Percentiles rank a stretch among this genome's conserved stretches.
Evolutionary conservation across 1,284 basidiomycete genomes (phyloP).

Genomic region (Sporisorium iseilematis-ciliati): DNA sequence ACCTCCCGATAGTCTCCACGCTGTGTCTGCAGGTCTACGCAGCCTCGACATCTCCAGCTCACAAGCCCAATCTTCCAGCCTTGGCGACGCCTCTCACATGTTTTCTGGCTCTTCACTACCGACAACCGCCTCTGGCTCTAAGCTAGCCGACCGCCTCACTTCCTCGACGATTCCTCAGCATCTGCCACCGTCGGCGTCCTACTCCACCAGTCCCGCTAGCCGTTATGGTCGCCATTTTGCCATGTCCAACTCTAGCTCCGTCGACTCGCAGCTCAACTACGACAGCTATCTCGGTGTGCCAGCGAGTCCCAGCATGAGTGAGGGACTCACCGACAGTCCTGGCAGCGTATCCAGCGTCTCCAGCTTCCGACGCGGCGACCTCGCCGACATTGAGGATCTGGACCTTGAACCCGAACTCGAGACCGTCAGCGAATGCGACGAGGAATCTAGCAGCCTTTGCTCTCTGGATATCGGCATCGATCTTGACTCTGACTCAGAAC

Average conservation of each 20-base stretch:
- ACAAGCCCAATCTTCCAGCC: constrained; percentile 1
- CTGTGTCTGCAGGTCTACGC: constrained; percentile 38
- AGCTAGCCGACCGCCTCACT: constrained; percentile 17
- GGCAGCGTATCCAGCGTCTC: constrained; percentile 62
- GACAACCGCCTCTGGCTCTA: constrained; percentile 12
- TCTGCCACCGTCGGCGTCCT: constrained; percentile 10
- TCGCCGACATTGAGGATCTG: constrained; percentile 66
- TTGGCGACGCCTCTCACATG: constrained; percentile 9
- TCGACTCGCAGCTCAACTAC: constrained; percentile 39
- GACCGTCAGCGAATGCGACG: constrained; percentile 63
- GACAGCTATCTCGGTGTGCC: constrained; percentile 31
- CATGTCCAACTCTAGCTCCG: constrained; percentile 43
- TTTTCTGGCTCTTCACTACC: constrained; percentile 33
- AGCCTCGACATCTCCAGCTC: constrained; percentile 30
- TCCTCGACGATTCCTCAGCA: constrained; percentile 1
- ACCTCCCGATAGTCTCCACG: constrained; percentile 42
- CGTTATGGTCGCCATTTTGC: constrained; percentile 36
- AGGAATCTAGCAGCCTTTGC: constrained; percentile 57
- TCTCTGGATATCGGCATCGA: constrained; percentile 54
- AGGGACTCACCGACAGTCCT: constrained; percentile 55
- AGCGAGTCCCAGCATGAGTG: constrained; percentile 54
- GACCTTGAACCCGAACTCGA: constrained; percentile 66
- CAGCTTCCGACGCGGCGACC: constrained; percentile 62
- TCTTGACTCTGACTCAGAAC: constrained; percentile 55
- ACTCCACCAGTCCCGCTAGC: constrained; percentile 32